Evolutionary conservation across 2,329 filamentous ascomycete genomes (phyloP).

Genomic region (Emydomyces testavorans): DNA sequence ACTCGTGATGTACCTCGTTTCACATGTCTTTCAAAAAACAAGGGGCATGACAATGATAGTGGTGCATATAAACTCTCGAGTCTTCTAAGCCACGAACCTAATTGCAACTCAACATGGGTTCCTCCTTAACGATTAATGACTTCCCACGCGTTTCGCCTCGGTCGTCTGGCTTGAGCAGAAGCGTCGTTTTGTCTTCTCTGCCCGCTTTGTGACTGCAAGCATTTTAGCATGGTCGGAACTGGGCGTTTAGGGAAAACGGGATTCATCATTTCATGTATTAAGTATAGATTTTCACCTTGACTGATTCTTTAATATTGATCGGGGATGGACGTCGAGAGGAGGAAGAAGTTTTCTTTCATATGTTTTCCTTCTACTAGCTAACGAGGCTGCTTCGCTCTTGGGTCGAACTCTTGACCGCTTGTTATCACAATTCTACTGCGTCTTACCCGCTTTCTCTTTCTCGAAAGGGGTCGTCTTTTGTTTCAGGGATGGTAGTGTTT

Average conservation of each 20-base stretch:
- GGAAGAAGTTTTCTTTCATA: background rate
- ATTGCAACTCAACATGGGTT: background rate
- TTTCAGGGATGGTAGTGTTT: too few species aligned
- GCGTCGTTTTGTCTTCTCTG: background rate
- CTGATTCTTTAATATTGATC: background rate
- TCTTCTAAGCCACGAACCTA: background rate
- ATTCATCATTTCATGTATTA: constrained; percentile 3
- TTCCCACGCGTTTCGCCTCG: background rate
- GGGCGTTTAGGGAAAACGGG: background rate
- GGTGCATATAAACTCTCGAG: too few species aligned
- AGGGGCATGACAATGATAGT: background rate
- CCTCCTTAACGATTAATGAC: background rate
- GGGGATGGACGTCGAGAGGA: background rate
- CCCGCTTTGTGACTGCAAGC: background rate
- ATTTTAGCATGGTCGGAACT: background rate
- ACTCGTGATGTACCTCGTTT: background rate
- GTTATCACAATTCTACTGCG: too few species aligned
- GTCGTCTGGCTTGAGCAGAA: background rate
- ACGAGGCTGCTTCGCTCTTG: background rate
- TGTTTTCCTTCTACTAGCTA: background rate
- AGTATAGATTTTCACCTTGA: background rate
- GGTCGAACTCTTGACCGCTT: too few species aligned
- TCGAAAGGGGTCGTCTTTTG: too few species aligned
- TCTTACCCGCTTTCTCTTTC: too few species aligned
- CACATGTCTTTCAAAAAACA: background rate